These are phyloP conservation scores for Saprolegnia diclina DNA, from an alignment of 352 stramenopile genomes.

Conservation along the genomic window DNA sequence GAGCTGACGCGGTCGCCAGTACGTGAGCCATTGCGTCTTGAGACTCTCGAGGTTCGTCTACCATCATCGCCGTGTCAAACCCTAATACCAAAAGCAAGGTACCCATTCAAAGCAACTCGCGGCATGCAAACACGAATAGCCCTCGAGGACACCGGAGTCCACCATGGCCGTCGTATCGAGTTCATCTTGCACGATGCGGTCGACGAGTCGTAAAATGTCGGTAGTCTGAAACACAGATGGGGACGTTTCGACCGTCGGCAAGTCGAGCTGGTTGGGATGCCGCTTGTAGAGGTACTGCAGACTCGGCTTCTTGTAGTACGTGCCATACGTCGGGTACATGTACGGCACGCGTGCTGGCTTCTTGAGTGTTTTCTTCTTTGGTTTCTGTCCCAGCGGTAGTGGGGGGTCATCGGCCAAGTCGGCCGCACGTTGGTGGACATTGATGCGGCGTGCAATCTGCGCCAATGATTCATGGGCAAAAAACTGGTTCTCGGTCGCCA, in stretches of 20 bases:
- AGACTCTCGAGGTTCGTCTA: slow-evolving; percentile 31
- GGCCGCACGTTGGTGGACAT: slow-evolving; percentile 41
- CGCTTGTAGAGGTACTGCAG: slow-evolving; percentile 65
- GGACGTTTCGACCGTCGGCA: slow-evolving; percentile 34
- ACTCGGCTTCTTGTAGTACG: slow-evolving; percentile 31
- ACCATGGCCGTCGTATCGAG: slow-evolving; percentile 39
- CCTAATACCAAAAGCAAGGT: slow-evolving; percentile 21
- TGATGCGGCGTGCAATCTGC: slow-evolving; percentile 43
- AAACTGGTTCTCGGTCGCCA: slow-evolving; percentile 39
- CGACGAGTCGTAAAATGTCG: slow-evolving; percentile 48
- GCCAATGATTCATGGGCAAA: slow-evolving; percentile 39
- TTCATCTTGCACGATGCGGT: slow-evolving; percentile 42
- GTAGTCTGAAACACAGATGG: slow-evolving; percentile 51
- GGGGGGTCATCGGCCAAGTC: slow-evolving; percentile 28
- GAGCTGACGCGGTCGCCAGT: slow-evolving; percentile 41
- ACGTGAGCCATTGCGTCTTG: slow-evolving; percentile 45
- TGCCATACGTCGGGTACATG: slow-evolving; percentile 35
- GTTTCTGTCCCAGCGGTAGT: neutral
- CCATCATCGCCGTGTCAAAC: neutral
- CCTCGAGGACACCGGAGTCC: slow-evolving; percentile 31
- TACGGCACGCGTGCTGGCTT: neutral
- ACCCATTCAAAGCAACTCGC: slow-evolving; percentile 48
- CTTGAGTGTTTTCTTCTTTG: neutral
- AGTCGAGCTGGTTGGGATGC: slow-evolving; percentile 48
- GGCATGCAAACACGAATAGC: slow-evolving; percentile 47